A percentile compares a stretch with the other conserved stretches of the same genome.
phyloP scores from a whole-genome alignment of 2,329 filamentous ascomycete species.

The Venturia aucupariae region DNA sequence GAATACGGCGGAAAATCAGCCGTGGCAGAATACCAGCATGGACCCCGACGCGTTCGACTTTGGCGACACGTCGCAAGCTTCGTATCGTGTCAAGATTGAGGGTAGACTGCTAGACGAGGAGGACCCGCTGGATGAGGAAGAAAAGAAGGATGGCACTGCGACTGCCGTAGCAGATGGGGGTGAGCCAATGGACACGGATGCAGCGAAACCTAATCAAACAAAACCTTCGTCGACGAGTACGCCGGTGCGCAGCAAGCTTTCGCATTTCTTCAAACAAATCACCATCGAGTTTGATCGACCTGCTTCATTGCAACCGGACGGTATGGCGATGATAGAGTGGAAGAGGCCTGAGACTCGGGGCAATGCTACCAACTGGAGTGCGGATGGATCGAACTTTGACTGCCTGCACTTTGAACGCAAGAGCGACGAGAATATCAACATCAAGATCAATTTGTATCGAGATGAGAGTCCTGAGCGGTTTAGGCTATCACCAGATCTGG shows the following conservation, averaged over 20 bases:
- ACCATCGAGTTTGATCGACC: conserved; percentile 51
- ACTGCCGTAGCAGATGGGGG: conserved; percentile 34
- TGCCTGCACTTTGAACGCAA: conserved; percentile 84
- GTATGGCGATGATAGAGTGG: conserved; percentile 67
- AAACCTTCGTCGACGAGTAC: conserved; percentile 5
- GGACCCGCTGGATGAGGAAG: conserved; percentile 39
- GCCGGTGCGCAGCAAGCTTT: conserved; percentile 48
- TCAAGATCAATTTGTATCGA: conserved; percentile 75
- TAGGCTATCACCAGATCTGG: conserved; percentile 40
- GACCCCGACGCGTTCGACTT: conserved; percentile 75
- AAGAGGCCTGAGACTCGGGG: conserved; percentile 64
- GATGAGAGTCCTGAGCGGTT: conserved; percentile 84
- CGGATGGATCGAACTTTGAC: conserved; percentile 66
- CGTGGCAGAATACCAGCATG: conserved; percentile 69
- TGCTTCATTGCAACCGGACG: conserved; percentile 56
- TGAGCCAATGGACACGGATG: conserved; percentile 54
- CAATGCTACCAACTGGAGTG: conserved; percentile 24
- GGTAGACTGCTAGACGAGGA: conserved; percentile 62
- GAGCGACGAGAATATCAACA: conserved; percentile 85
- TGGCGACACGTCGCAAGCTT: conserved; percentile 63
- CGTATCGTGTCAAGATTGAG: conserved; percentile 86
- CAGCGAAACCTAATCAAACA: conserved; percentile 21
- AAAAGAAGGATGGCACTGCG: conserved; percentile 29
- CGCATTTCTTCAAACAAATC: conserved; percentile 75
- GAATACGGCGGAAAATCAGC: conserved; percentile 89